Conservation (phyloP, 495 filamentous ascomycete genomes). For the Penicillium flavigenum region DNA sequence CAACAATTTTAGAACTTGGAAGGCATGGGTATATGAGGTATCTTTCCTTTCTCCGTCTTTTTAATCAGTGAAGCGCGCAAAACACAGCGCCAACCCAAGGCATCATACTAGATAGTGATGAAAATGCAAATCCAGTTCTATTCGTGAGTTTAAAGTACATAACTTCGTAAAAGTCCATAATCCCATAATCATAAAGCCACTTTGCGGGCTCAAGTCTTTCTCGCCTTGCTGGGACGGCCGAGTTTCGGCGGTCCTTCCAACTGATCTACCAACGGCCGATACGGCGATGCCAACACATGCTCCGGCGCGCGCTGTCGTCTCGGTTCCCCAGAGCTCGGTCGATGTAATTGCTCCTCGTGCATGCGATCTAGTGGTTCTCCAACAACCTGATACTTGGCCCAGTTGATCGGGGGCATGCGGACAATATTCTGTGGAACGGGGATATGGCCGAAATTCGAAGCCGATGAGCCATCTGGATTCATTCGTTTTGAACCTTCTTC, state of each 20-base stretch:
- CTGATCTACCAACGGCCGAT: constrained; percentile 66
- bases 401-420: constrained; percentile 83
- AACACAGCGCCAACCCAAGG: background rate
- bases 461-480: constrained; percentile 24
- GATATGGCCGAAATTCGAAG: constrained; percentile 51
- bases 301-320: constrained; percentile 45
- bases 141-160: constrained; percentile 12
- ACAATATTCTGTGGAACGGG: constrained; percentile 80
- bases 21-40: background rate
- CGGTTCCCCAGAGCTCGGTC: constrained; percentile 61
- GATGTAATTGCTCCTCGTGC: constrained; percentile 70
- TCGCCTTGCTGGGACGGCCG: constrained; percentile 35
- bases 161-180: constrained; percentile 12
- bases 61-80: background rate
- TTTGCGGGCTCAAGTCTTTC: constrained; percentile 29
- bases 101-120: background rate
- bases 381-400: constrained; percentile 83
- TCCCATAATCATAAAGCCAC: constrained; percentile 8
- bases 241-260: constrained; percentile 51
- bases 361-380: constrained; percentile 78
- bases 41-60: background rate
- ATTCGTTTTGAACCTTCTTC: constrained; percentile 21
- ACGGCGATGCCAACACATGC: constrained; percentile 67
- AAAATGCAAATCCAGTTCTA: background rate
- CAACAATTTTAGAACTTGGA: background rate